These are phyloP conservation scores for Rhodocollybia butyracea DNA, from an alignment of 768 basidiomycete genomes.

Conservation along the genomic window DNA sequence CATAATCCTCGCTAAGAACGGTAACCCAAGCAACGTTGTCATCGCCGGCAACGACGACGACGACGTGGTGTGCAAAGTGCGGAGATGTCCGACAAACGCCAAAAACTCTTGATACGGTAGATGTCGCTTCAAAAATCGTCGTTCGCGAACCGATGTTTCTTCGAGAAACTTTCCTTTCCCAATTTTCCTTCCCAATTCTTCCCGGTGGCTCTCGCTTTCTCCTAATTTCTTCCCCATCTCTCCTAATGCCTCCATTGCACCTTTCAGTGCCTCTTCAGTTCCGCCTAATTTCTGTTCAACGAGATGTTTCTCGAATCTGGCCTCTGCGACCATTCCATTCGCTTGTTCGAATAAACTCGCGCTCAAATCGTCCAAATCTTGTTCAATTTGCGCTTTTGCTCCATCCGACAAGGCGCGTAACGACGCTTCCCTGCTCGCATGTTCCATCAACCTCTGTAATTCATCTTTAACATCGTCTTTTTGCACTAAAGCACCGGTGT, in stretches of 20 bases:
- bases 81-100: conserved; percentile 73
- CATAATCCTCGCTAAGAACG: conserved; percentile 73
- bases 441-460: conserved; percentile 90
- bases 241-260: conserved; percentile 84
- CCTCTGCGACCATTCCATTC: conserved; percentile 97
- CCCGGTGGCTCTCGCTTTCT: conserved; percentile 60
- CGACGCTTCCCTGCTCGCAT: conserved; percentile 92
- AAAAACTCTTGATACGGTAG: conserved; percentile 79
- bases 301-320: conserved; percentile 59
- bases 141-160: conserved; percentile 29
- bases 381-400: conserved; percentile 80
- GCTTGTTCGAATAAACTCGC: conserved; percentile 88
- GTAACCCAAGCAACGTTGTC: conserved; percentile 68
- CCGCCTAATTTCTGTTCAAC: conserved; percentile 76
- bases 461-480: conserved; percentile 87
- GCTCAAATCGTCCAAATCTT: conserved; percentile 92
- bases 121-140: conserved; percentile 61
- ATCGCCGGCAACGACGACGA: conserved; percentile 63
- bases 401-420: conserved; percentile 87
- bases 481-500: conserved; percentile 90
- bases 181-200: conserved; percentile 44
- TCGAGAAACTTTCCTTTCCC: conserved; percentile 62
- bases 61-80: conserved; percentile 56
- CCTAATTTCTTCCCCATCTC: conserved; percentile 82
- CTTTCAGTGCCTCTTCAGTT: conserved; percentile 72